A percentile compares a stretch with the other conserved stretches of the same genome.
Evolutionary conservation across 306 rosid genomes (phyloP).

Genomic region (Cucumis melo): DNA sequence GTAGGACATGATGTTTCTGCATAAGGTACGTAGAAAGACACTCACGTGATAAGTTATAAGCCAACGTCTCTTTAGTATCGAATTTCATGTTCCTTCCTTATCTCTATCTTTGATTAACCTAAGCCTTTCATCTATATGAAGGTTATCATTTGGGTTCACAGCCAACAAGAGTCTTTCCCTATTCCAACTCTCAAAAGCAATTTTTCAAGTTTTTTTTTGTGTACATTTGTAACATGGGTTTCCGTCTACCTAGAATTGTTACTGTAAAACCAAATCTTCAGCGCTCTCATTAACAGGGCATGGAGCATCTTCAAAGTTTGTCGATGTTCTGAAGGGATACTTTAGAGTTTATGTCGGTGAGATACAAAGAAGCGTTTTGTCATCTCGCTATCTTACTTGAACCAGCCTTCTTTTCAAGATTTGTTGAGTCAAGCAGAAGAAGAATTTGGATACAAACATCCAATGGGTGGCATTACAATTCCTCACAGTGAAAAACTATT

Average conservation of each 20-base stretch:
- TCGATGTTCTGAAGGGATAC: background rate
- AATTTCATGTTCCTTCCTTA: background rate
- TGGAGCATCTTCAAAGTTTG: background rate
- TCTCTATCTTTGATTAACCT: background rate
- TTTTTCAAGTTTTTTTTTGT: background rate
- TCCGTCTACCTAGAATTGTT: conserved; percentile 1
- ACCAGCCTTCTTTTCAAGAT: conserved; percentile 14
- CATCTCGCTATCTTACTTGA: conserved; percentile 18
- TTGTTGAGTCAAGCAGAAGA: conserved; percentile 10
- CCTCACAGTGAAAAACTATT: conserved; percentile 5
- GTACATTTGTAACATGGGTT: background rate
- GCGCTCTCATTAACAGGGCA: conserved; percentile 6
- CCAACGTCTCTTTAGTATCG: background rate
- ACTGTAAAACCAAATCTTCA: background rate
- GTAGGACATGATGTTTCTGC: background rate
- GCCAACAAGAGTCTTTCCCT: background rate
- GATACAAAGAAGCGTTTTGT: conserved; percentile 10
- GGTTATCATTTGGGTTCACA: background rate
- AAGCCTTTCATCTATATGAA: background rate
- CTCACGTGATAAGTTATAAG: background rate
- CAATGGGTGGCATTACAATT: conserved; percentile 19
- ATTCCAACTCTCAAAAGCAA: background rate
- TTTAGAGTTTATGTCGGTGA: background rate
- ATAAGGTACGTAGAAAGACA: background rate
- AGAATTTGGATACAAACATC: conserved; percentile 21